phyloP scores from a whole-genome alignment of 148 eudicot species.

The Nyssa sinensis region DNA sequence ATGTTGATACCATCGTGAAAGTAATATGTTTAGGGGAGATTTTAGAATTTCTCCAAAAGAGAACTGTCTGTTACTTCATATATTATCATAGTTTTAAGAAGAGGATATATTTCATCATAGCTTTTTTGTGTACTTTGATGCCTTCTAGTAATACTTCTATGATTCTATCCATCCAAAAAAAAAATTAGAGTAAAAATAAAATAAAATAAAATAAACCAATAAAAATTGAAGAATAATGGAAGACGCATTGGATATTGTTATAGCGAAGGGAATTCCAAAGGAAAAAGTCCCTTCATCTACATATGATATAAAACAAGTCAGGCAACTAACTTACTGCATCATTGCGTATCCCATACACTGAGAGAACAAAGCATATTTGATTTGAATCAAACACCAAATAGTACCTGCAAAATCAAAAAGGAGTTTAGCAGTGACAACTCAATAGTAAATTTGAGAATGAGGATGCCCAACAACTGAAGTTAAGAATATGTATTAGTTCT shows the following conservation, averaged over 20 bases:
- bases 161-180: no score
- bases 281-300: not conserved
- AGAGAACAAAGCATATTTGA: constrained; percentile 60
- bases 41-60: not conserved
- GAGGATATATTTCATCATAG: not conserved
- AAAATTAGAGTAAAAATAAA: no score
- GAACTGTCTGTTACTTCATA: not conserved
- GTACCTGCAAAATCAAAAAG: constrained; percentile 53
- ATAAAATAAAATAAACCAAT: not conserved
- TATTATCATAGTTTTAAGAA: not conserved
- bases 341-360: constrained; percentile 66
- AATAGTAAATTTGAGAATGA: not conserved
- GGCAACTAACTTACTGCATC: constrained; percentile 57
- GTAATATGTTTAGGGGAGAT: no score
- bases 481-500: no score
- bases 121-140: no score
- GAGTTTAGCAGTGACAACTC: constrained; percentile 13
- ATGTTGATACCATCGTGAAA: not conserved
- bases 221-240: not conserved
- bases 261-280: not conserved
- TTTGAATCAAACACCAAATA: constrained; percentile 72
- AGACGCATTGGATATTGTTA: not conserved
- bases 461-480: not conserved
- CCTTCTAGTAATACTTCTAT: no score
- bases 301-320: not conserved